Conservation (phyloP, 1,284 basidiomycete genomes). For the Irpex sp. region DNA sequence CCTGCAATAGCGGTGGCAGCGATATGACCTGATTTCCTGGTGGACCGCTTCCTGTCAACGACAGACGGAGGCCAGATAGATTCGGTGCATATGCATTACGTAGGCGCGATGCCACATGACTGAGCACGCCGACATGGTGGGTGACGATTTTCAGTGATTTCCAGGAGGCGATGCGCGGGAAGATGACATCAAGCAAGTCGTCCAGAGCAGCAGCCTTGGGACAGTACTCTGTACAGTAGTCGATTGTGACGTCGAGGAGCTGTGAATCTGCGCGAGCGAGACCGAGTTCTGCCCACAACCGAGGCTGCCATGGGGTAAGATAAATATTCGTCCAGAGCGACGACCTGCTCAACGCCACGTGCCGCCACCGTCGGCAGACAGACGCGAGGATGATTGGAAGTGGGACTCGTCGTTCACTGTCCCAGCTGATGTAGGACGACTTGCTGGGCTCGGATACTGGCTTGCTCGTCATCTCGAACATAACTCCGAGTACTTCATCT, state of each 20-base stretch:
- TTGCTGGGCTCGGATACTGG: not conserved
- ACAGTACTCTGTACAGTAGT: slow-evolving; percentile 17
- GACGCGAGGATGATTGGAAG: slow-evolving; percentile 23
- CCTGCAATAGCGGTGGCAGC: slow-evolving; percentile 18
- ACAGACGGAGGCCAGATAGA: slow-evolving; percentile 22
- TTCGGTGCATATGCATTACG: slow-evolving; percentile 17
- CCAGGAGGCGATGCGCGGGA: slow-evolving; percentile 21
- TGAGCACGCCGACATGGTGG: slow-evolving; percentile 19
- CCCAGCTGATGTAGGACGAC: not conserved
- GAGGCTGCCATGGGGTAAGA: slow-evolving; percentile 19
- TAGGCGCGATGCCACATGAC: slow-evolving; percentile 16
- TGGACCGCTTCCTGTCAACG: slow-evolving; percentile 20
- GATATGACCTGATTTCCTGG: slow-evolving; percentile 22
- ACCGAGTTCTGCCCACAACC: slow-evolving; percentile 19
- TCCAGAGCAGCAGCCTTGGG: slow-evolving; percentile 17
- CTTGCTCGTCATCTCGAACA: slow-evolving; percentile 8
- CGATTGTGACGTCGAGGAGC: slow-evolving; percentile 23
- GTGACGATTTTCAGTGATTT: slow-evolving; percentile 19
- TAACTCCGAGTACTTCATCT: slow-evolving; percentile 13
- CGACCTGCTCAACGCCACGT: slow-evolving; percentile 22
- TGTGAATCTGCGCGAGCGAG: slow-evolving; percentile 17
- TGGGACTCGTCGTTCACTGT: slow-evolving; percentile 9
- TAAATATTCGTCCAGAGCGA: slow-evolving; percentile 26
- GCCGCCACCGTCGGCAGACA: slow-evolving; percentile 26
- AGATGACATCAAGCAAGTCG: slow-evolving; percentile 13